Percentiles rank a stretch among this genome's conserved stretches.
Evolutionary conservation across 345 rosid species (phyloP).

Genomic region (Camelina sativa): DNA sequence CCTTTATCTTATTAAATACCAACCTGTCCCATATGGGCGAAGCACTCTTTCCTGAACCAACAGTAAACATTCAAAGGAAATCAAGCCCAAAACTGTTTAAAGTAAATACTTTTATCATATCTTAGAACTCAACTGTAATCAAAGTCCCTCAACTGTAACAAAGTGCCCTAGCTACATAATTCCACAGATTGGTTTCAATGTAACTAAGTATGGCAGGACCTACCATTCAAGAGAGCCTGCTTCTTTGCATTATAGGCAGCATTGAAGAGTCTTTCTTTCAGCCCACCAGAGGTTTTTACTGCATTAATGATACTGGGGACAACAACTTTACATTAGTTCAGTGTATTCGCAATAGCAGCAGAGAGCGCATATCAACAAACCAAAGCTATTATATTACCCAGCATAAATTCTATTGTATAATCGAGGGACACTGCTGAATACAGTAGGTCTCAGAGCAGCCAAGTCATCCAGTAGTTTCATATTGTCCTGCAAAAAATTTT

Average conservation of each 20-base stretch:
- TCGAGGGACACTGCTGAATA: slow-evolving; percentile 97
- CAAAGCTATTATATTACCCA: slow-evolving; percentile 58
- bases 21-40: slow-evolving; percentile 98
- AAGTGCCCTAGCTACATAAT: neutral
- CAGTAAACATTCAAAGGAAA: slow-evolving; percentile 19
- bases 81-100: slow-evolving; percentile 14
- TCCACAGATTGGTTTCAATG: neutral
- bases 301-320: slow-evolving; percentile 76
- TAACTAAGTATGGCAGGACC: slow-evolving; percentile 25
- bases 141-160: neutral
- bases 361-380: slow-evolving; percentile 32
- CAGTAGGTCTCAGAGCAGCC: slow-evolving; percentile 86
- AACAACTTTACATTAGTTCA: slow-evolving; percentile 28
- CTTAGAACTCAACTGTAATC: neutral
- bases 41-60: slow-evolving; percentile 74
- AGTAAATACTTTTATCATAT: slow-evolving; percentile 7
- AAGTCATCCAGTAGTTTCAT: slow-evolving; percentile 90
- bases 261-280: slow-evolving; percentile 86
- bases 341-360: slow-evolving; percentile 26
- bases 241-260: slow-evolving; percentile 96
- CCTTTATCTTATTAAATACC: slow-evolving; percentile 94
- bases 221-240: slow-evolving; percentile 89
- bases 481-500: slow-evolving; percentile 66
- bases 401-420: slow-evolving; percentile 88
- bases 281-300: slow-evolving; percentile 79